phyloP scores from a whole-genome alignment of 306 rosid genomes.

The Dicorynia guianensis region DNA sequence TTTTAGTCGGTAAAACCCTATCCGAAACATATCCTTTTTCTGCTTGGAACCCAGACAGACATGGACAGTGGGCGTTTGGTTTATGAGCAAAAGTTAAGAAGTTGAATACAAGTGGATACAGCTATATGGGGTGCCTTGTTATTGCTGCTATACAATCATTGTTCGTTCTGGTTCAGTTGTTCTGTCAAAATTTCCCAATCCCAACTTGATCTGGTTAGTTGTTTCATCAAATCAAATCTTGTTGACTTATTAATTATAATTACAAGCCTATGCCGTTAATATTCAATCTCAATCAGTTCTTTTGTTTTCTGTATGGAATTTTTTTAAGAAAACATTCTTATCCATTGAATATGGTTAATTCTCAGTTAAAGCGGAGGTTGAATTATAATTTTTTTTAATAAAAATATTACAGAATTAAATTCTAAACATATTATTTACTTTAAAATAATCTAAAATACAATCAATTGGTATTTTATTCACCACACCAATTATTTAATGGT shows the following conservation, averaged over 20 bases:
- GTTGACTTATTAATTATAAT: slow-evolving; percentile 22
- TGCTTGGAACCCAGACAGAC: slow-evolving; percentile 59
- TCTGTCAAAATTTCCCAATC: slow-evolving; percentile 64
- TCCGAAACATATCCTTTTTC: slow-evolving; percentile 36
- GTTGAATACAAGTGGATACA: slow-evolving; percentile 84
- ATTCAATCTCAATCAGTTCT: too few species aligned
- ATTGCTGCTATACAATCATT: slow-evolving; percentile 60
- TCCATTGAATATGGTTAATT: too few species aligned
- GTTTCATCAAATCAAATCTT: slow-evolving; percentile 44
- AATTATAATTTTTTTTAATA: too few species aligned
- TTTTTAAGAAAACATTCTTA: too few species aligned
- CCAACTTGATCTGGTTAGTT: slow-evolving; percentile 47
- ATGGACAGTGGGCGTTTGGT: slow-evolving; percentile 78
- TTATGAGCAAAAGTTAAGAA: slow-evolving; percentile 72
- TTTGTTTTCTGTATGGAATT: too few species aligned
- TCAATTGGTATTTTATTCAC: too few species aligned
- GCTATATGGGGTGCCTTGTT: slow-evolving; percentile 62
- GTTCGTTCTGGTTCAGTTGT: slow-evolving; percentile 94
- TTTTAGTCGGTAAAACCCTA: slow-evolving; percentile 49
- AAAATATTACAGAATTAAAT: too few species aligned
- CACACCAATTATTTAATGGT: too few species aligned
- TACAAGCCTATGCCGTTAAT: too few species aligned
- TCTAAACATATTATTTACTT: too few species aligned
- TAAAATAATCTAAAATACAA: too few species aligned
- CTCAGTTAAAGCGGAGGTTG: too few species aligned